These are phyloP conservation scores for Sphagnurus paluster DNA, from an alignment of 1,284 basidiomycete species.

Conservation along the genomic window DNA sequence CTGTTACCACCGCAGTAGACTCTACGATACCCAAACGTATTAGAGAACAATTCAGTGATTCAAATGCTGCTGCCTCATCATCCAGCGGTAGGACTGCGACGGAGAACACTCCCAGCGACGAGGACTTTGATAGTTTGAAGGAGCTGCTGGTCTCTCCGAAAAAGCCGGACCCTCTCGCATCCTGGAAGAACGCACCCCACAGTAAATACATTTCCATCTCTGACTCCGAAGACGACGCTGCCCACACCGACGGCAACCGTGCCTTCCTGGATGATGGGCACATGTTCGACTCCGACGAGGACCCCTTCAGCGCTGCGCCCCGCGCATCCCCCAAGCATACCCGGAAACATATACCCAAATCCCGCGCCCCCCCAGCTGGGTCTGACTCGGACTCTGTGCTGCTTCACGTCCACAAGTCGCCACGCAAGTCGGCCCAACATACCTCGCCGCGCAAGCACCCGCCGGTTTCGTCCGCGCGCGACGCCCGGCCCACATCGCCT, in stretches of 20 bases:
- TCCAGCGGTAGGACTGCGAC: constrained; percentile 1
- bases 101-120: constrained; percentile 3
- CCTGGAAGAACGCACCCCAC: constrained; percentile 4
- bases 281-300: constrained; percentile 19
- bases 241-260: background rate
- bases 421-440: constrained; percentile 15
- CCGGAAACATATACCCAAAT: constrained; percentile 3
- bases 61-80: constrained; percentile 1
- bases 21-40: background rate
- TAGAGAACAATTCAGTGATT: no score
- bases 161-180: constrained; percentile 11
- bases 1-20: background rate
- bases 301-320: constrained; percentile 5
- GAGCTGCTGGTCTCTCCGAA: constrained; percentile 10
- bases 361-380: background rate
- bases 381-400: constrained; percentile 6
- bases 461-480: background rate
- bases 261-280: constrained; percentile 13
- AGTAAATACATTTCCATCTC: constrained; percentile 9
- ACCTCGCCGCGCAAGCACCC: constrained; percentile 10
- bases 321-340: constrained; percentile 1
- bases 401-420: constrained; percentile 12
- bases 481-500: constrained; percentile 7
- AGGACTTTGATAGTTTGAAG: constrained; percentile 6
- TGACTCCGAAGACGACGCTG: constrained; percentile 13